A percentile compares a stretch with the other conserved stretches of the same genome.
These are phyloP conservation scores for Harrya chromipes DNA, from an alignment of 768 basidiomycete genomes.

Conservation along the genomic window DNA sequence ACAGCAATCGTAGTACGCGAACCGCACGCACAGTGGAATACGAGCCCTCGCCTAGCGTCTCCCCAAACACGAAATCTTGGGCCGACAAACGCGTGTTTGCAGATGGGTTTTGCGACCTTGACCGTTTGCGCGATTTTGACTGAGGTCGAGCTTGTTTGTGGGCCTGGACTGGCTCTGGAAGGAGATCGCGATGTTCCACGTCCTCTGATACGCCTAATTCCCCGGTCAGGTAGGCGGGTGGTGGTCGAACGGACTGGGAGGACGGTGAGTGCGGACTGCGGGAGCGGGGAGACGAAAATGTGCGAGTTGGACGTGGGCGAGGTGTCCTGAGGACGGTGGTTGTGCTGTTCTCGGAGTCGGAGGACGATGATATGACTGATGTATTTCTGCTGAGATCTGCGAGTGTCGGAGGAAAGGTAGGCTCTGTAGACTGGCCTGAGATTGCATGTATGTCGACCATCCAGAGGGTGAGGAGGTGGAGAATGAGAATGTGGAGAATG, in stretches of 20 bases:
- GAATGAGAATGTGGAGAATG: neutral
- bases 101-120: slow-evolving; percentile 44
- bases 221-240: slow-evolving; percentile 57
- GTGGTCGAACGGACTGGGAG: slow-evolving; percentile 32
- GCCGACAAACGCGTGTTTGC: slow-evolving; percentile 44
- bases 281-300: slow-evolving; percentile 62
- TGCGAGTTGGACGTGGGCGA: slow-evolving; percentile 54
- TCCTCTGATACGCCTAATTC: slow-evolving; percentile 46
- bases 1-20: neutral
- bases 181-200: slow-evolving; percentile 14
- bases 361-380: slow-evolving; percentile 69
- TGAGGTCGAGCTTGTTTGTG: slow-evolving; percentile 25
- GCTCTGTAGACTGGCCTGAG: neutral
- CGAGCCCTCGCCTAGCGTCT: slow-evolving; percentile 76
- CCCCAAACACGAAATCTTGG: slow-evolving; percentile 71
- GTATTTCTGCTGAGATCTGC: slow-evolving; percentile 73
- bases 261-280: slow-evolving; percentile 47
- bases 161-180: slow-evolving; percentile 7
- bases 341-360: slow-evolving; percentile 48
- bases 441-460: slow-evolving; percentile 6
- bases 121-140: slow-evolving; percentile 39
- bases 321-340: slow-evolving; percentile 41
- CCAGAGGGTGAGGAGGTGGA: neutral
- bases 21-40: slow-evolving; percentile 66
- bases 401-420: slow-evolving; percentile 38